Evolutionary conservation across 1,139 yeast genomes (phyloP).

Genomic region (Blastobotrys buckinghamii): DNA sequence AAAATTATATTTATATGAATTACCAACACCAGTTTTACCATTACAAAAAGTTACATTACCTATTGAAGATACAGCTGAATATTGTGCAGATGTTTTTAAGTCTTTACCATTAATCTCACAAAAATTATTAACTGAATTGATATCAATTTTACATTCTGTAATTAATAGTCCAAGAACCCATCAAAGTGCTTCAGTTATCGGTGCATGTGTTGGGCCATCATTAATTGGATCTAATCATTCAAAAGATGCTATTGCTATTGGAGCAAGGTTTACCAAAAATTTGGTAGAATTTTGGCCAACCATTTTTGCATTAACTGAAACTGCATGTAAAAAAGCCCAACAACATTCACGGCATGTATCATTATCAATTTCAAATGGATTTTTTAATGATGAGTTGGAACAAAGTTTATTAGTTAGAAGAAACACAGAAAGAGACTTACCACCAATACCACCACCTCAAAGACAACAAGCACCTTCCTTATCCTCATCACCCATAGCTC

Average conservation of each 20-base stretch:
- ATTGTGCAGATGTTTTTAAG: constrained; percentile 20
- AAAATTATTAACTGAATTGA: constrained; percentile 20
- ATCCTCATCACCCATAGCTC: no score
- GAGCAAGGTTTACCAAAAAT: constrained; percentile 24
- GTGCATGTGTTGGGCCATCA: constrained; percentile 32
- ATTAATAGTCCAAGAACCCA: constrained; percentile 17
- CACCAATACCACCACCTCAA: neutral
- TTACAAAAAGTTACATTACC: constrained; percentile 27
- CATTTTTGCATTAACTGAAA: constrained; percentile 12
- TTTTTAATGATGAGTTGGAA: neutral
- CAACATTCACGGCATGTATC: constrained; percentile 9
- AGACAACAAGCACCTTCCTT: neutral
- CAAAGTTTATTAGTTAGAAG: neutral
- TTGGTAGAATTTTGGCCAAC: constrained; percentile 29
- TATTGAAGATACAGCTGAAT: constrained; percentile 24
- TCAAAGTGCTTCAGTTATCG: constrained; percentile 23
- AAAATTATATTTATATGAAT: constrained; percentile 32
- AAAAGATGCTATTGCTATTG: constrained; percentile 26
- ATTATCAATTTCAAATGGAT: neutral
- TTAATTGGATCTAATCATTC: constrained; percentile 27
- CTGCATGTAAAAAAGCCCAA: neutral
- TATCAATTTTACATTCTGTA: constrained; percentile 19
- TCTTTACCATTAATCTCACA: constrained; percentile 22
- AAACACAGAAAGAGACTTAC: neutral
- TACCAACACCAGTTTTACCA: constrained; percentile 35